These are phyloP conservation scores for Stereum hirsutum DNA, from an alignment of 1,284 basidiomycete species.

Conservation along the genomic window DNA sequence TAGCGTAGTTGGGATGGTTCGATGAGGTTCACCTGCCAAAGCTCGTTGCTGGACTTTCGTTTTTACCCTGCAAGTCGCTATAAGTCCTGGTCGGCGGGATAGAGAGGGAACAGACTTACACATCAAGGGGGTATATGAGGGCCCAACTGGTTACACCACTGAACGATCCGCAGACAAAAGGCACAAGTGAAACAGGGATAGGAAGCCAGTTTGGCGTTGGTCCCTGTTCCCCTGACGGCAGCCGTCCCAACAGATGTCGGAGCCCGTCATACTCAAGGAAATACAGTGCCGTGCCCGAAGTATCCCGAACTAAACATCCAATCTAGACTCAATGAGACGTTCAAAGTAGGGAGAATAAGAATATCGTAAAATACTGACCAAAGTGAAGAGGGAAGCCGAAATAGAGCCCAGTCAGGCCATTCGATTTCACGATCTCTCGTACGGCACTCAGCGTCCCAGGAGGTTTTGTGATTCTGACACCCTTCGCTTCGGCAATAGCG, in stretches of 20 bases:
- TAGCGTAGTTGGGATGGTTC: slow-evolving; percentile 66
- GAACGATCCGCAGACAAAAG: slow-evolving; percentile 79
- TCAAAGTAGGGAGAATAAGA: neutral
- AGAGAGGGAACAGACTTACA: slow-evolving; percentile 37
- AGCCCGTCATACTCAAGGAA: slow-evolving; percentile 85
- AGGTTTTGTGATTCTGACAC: slow-evolving; percentile 54
- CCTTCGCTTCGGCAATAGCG: slow-evolving; percentile 78
- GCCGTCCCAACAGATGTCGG: slow-evolving; percentile 67
- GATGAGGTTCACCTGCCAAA: slow-evolving; percentile 64
- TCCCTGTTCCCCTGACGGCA: slow-evolving; percentile 66
- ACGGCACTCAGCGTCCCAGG: slow-evolving; percentile 70
- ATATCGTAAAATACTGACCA: slow-evolving; percentile 29
- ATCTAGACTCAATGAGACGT: neutral
- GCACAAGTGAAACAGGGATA: slow-evolving; percentile 66
- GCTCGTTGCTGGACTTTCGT: slow-evolving; percentile 89
- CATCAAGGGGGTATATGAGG: slow-evolving; percentile 77
- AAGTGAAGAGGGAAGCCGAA: slow-evolving; percentile 81
- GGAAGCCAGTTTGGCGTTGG: slow-evolving; percentile 70
- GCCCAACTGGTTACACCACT: slow-evolving; percentile 81
- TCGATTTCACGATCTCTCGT: slow-evolving; percentile 54
- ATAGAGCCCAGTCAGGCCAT: slow-evolving; percentile 70
- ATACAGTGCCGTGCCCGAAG: slow-evolving; percentile 75
- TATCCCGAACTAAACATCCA: slow-evolving; percentile 56
- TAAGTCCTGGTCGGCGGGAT: slow-evolving; percentile 1
- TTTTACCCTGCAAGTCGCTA: slow-evolving; percentile 58